Percentiles rank a stretch among this genome's conserved stretches.
Conservation (phyloP, 768 basidiomycete species). For the Mycena latifolia region DNA sequence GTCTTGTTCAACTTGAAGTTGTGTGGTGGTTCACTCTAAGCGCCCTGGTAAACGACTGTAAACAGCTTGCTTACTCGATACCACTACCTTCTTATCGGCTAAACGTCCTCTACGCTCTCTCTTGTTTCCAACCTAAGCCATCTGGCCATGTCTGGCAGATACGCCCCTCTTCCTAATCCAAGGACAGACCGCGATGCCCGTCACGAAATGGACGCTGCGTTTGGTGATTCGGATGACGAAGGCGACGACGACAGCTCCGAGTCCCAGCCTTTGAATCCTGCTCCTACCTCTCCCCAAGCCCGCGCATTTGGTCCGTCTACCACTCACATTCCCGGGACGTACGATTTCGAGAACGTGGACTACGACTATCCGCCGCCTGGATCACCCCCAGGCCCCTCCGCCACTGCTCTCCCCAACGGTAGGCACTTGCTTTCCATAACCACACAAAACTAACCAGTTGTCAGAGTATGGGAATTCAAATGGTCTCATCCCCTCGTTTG, state of each 20-base stretch:
- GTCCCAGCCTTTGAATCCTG: constrained; percentile 65
- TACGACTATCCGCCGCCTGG: constrained; percentile 89
- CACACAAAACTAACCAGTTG: neutral
- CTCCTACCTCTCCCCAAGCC: constrained; percentile 45
- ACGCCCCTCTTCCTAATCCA: constrained; percentile 76
- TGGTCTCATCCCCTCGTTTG: constrained; percentile 69
- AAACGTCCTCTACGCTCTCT: constrained; percentile 8
- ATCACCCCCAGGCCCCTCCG: constrained; percentile 77
- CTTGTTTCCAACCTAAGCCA: constrained; percentile 14
- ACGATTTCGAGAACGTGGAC: constrained; percentile 86
- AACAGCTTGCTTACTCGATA: neutral
- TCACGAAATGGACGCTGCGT: constrained; percentile 88
- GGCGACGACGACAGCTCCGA: constrained; percentile 66
- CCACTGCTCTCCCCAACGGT: constrained; percentile 74
- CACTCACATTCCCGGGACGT: constrained; percentile 57
- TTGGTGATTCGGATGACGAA: constrained; percentile 83
- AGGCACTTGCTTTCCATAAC: neutral
- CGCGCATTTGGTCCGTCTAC: constrained; percentile 38
- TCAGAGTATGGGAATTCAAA: constrained; percentile 77
- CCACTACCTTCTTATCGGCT: constrained; percentile 19
- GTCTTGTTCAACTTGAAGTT: no score
- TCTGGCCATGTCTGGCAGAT: constrained; percentile 64
- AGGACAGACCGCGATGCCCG: constrained; percentile 60
- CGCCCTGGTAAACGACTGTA: neutral
- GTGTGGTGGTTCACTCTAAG: neutral